Base-by-base conservation (phyloP, 2,329 filamentous ascomycete genomes). In the Colletotrichum sp. region DNA sequence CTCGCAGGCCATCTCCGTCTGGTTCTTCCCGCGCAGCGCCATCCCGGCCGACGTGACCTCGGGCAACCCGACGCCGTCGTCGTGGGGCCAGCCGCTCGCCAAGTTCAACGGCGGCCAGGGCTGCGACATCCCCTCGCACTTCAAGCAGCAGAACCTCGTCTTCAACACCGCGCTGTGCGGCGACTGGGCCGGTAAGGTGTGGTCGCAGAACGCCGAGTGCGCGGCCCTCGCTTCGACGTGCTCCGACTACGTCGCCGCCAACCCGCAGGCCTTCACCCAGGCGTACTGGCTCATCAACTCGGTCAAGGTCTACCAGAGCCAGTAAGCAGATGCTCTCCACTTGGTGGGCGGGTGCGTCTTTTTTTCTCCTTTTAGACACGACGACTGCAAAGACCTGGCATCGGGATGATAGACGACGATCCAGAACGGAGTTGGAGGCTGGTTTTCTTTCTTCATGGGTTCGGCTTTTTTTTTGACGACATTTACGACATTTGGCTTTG, bases 101-200 rank as follows among this genome's bases (percentile, higher is more conserved):
- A 87, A 87, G 38, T 98, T 97, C 84, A 84, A 87, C 5, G 90
- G 92, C 13, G 89, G 88, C 55, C 91, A 90, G 1, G 88, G 87
- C 71, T 98, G 96, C 84, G 86, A 96, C 79, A 94, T 98, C 77
- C 87, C 92, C 75, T 78, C 84, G 2, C 89, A 93, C 83, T 97
- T 98, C 86, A 86, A 86, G 75, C 84, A 93, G 75, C 90, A 98
- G 86, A 90, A 93, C 79, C 92, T 98, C 77, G 90, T 96, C 77
- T 93, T 97, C 83, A 92, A 96, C 85, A 97, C 93, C 1, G 94
- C 94, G 7, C 95, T 98, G 83, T 98, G 96, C 84, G 96, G 96
- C 24, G 91, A 94, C 81, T 98, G 96, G 96, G 96, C 96, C 9
- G 95, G 95, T 28, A 82, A 86, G 56, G 91, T 92, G 38, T 98